Conservation (phyloP, 73 alveolate species). For the Tetrahymena borealis region DNA sequence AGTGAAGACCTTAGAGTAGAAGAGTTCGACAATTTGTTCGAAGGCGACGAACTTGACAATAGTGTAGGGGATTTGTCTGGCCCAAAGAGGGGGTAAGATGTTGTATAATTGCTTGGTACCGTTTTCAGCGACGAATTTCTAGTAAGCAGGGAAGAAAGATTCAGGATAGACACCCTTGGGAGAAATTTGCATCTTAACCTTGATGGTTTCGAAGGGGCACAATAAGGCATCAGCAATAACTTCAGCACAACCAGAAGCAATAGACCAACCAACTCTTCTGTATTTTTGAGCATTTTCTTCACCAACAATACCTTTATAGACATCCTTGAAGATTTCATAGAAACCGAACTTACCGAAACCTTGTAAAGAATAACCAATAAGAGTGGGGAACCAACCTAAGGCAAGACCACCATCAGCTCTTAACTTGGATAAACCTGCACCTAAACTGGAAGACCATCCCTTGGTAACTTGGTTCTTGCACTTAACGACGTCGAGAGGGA, state of each 20-base stretch:
- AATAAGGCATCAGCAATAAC: constrained; percentile 76
- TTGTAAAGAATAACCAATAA: constrained; percentile 74
- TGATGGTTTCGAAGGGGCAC: constrained; percentile 83
- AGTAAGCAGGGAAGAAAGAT: neutral
- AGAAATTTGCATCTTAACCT: constrained; percentile 79
- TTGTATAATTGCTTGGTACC: constrained; percentile 42
- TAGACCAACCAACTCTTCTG: constrained; percentile 72
- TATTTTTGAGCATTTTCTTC: constrained; percentile 73
- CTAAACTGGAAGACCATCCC: constrained; percentile 28
- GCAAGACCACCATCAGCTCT: constrained; percentile 66
- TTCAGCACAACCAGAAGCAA: constrained; percentile 86
- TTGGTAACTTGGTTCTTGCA: constrained; percentile 75
- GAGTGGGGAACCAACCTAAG: constrained; percentile 90
- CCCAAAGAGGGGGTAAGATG: constrained; percentile 85
- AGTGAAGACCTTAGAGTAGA: constrained; percentile 65
- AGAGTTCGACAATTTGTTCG: constrained; percentile 69
- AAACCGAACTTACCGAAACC: constrained; percentile 91
- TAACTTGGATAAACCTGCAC: constrained; percentile 64
- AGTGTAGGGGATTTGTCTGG: constrained; percentile 86
- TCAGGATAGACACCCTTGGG: neutral
- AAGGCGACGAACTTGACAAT: constrained; percentile 84
- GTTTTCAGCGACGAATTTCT: neutral
- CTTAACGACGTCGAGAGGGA: constrained; percentile 81
- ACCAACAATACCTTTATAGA: constrained; percentile 72
- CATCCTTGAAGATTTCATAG: constrained; percentile 93